phyloP scores from a whole-genome alignment of 345 rosid genomes.

The Anacardium occidentale region DNA sequence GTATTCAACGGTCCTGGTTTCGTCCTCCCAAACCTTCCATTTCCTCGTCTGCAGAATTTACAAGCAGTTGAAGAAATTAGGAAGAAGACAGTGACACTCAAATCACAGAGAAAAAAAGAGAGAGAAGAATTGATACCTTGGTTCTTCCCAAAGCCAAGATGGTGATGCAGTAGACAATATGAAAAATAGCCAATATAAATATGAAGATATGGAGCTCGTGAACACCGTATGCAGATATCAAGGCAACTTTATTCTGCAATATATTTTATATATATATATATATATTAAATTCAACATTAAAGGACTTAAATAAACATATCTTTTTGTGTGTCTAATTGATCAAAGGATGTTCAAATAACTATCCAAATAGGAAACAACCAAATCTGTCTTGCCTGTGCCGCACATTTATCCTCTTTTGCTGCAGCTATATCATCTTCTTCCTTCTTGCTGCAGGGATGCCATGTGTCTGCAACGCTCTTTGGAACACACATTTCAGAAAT shows the following conservation, averaged over 20 bases:
- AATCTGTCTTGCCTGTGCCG: slow-evolving; percentile 30
- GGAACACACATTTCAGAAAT: slow-evolving; percentile 63
- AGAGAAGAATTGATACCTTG: slow-evolving; percentile 40
- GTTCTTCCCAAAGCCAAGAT: slow-evolving; percentile 66
- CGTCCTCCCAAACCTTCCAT: slow-evolving; percentile 88
- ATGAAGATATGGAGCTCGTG: slow-evolving; percentile 83
- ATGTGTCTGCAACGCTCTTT: slow-evolving; percentile 35
- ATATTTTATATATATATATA: no score
- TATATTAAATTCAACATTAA: no score
- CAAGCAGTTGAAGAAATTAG: background rate
- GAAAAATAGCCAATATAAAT: slow-evolving; percentile 66
- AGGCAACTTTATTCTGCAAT: slow-evolving; percentile 64
- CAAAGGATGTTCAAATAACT: no score
- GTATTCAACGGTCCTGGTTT: slow-evolving; percentile 76
- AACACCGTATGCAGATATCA: slow-evolving; percentile 69
- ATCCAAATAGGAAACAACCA: no score
- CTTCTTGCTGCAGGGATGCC: slow-evolving; percentile 62
- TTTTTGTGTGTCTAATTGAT: no score
- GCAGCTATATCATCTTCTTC: slow-evolving; percentile 25
- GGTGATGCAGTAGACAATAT: slow-evolving; percentile 59
- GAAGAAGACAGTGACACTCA: background rate
- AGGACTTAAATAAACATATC: background rate
- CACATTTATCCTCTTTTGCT: slow-evolving; percentile 40
- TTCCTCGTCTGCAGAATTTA: slow-evolving; percentile 65
- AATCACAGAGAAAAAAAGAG: background rate